Conservation (phyloP, 768 basidiomycete genomes). For the Macrocybe gigantea region DNA sequence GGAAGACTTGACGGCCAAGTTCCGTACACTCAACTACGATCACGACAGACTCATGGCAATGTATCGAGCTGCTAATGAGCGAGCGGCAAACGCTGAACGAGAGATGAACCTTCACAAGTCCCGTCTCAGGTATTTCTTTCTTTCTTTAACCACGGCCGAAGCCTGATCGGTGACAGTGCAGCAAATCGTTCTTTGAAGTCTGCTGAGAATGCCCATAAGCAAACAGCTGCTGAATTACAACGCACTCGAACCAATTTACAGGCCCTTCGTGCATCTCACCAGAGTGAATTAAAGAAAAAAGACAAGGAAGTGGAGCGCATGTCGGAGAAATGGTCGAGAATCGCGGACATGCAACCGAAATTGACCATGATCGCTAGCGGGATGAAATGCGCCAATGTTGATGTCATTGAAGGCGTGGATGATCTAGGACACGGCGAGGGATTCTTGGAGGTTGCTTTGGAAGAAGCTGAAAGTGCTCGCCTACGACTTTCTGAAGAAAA, state of each 20-base stretch:
- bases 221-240: constrained; percentile 63
- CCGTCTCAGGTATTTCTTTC: constrained; percentile 51
- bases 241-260: constrained; percentile 67
- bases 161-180: constrained; percentile 28
- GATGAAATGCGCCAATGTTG: constrained; percentile 47
- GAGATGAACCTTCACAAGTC: constrained; percentile 72
- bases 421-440: constrained; percentile 44
- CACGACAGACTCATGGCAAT: constrained; percentile 68
- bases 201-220: constrained; percentile 63
- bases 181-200: constrained; percentile 48
- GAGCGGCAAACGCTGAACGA: constrained; percentile 68
- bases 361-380: constrained; percentile 44
- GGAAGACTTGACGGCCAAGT: constrained; percentile 69
- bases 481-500: constrained; percentile 62
- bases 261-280: constrained; percentile 60
- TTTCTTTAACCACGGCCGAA: neutral
- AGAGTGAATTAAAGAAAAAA: constrained; percentile 71
- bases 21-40: constrained; percentile 76
- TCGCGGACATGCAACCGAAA: constrained; percentile 64
- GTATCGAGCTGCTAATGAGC: constrained; percentile 54
- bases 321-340: constrained; percentile 67
- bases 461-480: constrained; percentile 67
- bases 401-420: constrained; percentile 38
- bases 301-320: constrained; percentile 77
- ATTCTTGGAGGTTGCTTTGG: constrained; percentile 61